Conservation (phyloP, 257 asterid genomes). For the Solanum medicagineum region DNA sequence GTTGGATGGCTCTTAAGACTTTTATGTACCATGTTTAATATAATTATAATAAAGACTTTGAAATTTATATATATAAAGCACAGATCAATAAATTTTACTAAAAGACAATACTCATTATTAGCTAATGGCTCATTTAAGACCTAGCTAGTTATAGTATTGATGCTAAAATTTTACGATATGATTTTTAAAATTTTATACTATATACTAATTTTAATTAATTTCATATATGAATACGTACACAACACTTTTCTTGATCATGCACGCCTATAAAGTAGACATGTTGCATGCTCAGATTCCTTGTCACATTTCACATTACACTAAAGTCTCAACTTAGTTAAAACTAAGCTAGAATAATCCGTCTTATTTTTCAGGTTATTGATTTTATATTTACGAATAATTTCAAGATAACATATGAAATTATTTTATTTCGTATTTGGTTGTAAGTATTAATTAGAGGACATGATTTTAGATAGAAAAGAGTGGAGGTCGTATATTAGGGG, state of each 20-base stretch:
- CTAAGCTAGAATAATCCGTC: not conserved
- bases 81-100: not conserved
- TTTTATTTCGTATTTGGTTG: too few species aligned
- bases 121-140: not conserved
- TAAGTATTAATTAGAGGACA: too few species aligned
- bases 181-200: not conserved
- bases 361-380: not conserved
- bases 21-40: not conserved
- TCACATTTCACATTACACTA: slow-evolving; percentile 14
- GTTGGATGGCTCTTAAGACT: not conserved
- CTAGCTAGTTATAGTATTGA: not conserved
- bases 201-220: not conserved
- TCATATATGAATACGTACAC: slow-evolving; percentile 5
- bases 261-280: slow-evolving; percentile 23
- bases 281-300: slow-evolving; percentile 25
- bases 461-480: too few species aligned
- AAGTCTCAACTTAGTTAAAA: not conserved
- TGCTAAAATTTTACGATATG: not conserved
- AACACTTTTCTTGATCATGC: slow-evolving; percentile 19
- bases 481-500: too few species aligned
- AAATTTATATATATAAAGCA: not conserved
- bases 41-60: not conserved
- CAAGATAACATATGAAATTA: too few species aligned
- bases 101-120: not conserved
- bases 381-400: too few species aligned